Conservation (phyloP, 164 flowering plant genomes). For the Saururus chinensis region DNA sequence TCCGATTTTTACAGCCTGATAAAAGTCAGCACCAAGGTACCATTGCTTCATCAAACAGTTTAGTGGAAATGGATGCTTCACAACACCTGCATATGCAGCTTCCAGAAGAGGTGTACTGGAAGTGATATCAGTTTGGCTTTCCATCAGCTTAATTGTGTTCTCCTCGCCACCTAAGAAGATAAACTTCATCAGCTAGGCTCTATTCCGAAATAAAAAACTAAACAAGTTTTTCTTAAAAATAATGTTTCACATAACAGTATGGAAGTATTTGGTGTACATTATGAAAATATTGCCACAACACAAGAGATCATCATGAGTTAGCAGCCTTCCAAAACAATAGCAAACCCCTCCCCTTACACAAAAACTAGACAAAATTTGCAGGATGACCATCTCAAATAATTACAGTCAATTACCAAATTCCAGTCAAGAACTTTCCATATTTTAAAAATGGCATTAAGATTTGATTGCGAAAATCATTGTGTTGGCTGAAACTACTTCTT, state of each 20-base stretch:
- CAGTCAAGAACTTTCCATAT: too few relatives aligned
- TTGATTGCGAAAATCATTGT: too few relatives aligned
- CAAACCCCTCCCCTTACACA: not conserved
- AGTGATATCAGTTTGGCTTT: slow-evolving; percentile 35
- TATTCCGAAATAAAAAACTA: not conserved
- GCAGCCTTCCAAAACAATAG: not conserved
- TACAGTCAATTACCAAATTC: not conserved
- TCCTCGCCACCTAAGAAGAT: slow-evolving; percentile 72
- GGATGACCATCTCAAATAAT: not conserved
- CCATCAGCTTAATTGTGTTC: slow-evolving; percentile 76
- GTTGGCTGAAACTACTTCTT: too few relatives aligned
- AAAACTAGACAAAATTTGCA: not conserved
- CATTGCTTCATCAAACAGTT: slow-evolving; percentile 67
- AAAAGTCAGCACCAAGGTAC: slow-evolving; percentile 91
- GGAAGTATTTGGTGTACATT: too few relatives aligned
- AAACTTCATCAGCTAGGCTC: not conserved
- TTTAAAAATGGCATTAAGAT: too few relatives aligned
- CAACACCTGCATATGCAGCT: slow-evolving; percentile 61
- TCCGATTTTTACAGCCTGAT: slow-evolving; percentile 94
- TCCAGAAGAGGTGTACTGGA: slow-evolving; percentile 67
- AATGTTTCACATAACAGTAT: not conserved
- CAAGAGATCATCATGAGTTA: not conserved
- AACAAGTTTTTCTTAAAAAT: too few relatives aligned
- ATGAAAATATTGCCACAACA: too few relatives aligned
- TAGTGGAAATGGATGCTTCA: slow-evolving; percentile 93